Percentiles rank a stretch among this genome's conserved stretches.
These are phyloP conservation scores for Ganoderma multipileum DNA, from an alignment of 1,284 basidiomycete species.

Conservation along the genomic window DNA sequence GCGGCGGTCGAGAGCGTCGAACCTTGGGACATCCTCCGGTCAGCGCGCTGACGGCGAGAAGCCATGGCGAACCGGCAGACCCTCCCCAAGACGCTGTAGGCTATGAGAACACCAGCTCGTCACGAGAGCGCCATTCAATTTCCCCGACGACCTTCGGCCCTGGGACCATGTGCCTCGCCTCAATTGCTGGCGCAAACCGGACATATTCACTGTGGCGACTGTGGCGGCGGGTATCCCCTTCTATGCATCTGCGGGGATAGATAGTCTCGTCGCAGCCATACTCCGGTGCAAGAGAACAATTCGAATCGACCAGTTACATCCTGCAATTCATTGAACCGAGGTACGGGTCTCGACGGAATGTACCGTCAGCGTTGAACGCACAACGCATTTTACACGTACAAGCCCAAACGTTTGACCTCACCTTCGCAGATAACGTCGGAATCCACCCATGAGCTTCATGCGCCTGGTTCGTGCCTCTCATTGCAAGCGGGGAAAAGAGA, in stretches of 20 bases:
- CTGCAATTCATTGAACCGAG: background rate
- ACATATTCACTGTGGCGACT: background rate
- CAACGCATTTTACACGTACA: background rate
- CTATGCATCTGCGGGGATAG: background rate
- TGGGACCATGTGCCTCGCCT: slow-evolving; percentile 11
- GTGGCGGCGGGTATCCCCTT: background rate
- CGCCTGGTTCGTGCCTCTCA: background rate
- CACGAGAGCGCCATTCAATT: slow-evolving; percentile 14
- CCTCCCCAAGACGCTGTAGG: background rate
- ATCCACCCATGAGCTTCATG: background rate
- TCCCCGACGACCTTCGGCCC: slow-evolving; percentile 23
- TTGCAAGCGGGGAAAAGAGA: background rate
- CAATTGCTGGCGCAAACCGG: background rate
- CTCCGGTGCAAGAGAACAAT: background rate
- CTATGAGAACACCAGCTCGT: slow-evolving; percentile 14
- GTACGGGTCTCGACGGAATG: background rate
- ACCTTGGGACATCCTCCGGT: slow-evolving; percentile 12
- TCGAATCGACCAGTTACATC: background rate
- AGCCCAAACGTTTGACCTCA: background rate
- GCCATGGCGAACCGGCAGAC: slow-evolving; percentile 4
- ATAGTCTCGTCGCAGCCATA: background rate
- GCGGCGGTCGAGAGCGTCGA: slow-evolving; percentile 22
- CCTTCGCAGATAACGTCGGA: background rate
- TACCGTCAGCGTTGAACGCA: background rate
- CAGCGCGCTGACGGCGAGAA: slow-evolving; percentile 11